phyloP scores from a whole-genome alignment of 2,329 filamentous ascomycete genomes.

The Sporothrix pseudoabietina region DNA sequence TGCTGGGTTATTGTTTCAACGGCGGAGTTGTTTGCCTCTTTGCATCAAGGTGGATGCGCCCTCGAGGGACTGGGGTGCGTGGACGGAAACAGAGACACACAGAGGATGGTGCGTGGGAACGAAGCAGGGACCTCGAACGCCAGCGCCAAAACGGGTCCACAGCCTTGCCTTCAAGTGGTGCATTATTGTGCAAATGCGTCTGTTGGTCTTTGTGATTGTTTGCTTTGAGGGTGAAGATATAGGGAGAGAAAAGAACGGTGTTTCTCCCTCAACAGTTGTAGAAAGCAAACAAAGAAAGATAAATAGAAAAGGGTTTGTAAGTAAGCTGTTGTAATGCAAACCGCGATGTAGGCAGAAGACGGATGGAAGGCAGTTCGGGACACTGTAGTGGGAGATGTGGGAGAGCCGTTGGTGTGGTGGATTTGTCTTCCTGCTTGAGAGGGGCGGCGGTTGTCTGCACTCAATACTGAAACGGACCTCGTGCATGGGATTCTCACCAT shows the following conservation, averaged over 20 bases:
- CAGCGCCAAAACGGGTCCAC: conserved; percentile 8
- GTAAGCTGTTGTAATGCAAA: neutral
- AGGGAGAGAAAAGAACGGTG: neutral
- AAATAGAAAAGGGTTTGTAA: neutral
- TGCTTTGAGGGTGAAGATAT: neutral
- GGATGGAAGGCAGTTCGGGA: neutral
- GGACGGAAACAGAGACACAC: conserved; percentile 1
- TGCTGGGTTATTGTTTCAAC: conserved; percentile 6
- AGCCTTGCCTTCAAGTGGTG: conserved; percentile 15
- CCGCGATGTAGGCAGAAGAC: neutral
- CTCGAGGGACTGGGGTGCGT: neutral
- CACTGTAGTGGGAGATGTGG: neutral
- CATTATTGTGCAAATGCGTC: neutral
- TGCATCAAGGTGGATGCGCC: conserved; percentile 16
- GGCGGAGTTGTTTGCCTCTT: conserved; percentile 19
- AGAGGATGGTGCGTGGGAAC: conserved; percentile 9
- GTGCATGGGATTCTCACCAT: neutral
- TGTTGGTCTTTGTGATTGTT: conserved; percentile 3
- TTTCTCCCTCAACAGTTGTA: neutral
- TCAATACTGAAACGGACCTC: neutral
- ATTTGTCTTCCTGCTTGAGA: neutral
- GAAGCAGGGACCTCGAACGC: neutral
- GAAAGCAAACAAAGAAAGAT: neutral
- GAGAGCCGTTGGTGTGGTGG: neutral
- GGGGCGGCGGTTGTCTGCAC: neutral